These are phyloP conservation scores for Colletotrichum higginsianum DNA, from an alignment of 2,329 filamentous ascomycete genomes.

Conservation along the genomic window DNA sequence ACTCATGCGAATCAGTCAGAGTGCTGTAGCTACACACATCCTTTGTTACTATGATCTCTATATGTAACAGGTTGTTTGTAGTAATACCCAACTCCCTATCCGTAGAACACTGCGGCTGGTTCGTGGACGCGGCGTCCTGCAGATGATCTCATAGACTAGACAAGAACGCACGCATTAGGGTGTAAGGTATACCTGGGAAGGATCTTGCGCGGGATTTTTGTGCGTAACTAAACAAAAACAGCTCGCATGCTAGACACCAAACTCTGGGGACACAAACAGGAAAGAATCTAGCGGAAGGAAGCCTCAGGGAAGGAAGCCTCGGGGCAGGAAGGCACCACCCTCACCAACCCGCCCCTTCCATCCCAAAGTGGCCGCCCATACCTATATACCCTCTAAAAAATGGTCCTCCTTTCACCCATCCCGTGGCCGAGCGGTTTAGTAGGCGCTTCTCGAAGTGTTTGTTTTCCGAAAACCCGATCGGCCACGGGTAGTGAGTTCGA, in stretches of 20 bases:
- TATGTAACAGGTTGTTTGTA: too few species aligned
- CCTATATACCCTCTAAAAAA: neutral
- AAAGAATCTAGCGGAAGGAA: neutral
- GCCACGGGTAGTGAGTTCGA: slow-evolving; percentile 30
- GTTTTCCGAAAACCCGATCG: slow-evolving; percentile 8
- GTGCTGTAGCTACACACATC: too few species aligned
- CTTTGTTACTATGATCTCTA: too few species aligned
- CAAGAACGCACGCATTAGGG: too few species aligned
- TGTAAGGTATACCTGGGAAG: too few species aligned
- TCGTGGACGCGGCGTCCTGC: too few species aligned
- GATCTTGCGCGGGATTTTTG: too few species aligned
- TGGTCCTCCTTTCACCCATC: neutral
- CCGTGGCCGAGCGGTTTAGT: slow-evolving; percentile 11
- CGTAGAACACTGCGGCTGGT: too few species aligned
- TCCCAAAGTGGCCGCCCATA: neutral
- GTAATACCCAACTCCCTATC: too few species aligned
- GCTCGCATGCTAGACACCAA: too few species aligned
- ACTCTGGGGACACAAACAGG: neutral
- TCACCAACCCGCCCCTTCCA: neutral
- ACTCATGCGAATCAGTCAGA: too few species aligned
- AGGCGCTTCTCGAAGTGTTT: slow-evolving; percentile 15
- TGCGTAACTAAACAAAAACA: neutral
- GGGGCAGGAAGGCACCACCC: neutral
- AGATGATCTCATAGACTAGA: too few species aligned
- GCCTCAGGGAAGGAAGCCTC: neutral